Evolutionary conservation across 225 moss, liverwort and hornwort species (phyloP).

Genomic region (Pleurozium schreberi): DNA sequence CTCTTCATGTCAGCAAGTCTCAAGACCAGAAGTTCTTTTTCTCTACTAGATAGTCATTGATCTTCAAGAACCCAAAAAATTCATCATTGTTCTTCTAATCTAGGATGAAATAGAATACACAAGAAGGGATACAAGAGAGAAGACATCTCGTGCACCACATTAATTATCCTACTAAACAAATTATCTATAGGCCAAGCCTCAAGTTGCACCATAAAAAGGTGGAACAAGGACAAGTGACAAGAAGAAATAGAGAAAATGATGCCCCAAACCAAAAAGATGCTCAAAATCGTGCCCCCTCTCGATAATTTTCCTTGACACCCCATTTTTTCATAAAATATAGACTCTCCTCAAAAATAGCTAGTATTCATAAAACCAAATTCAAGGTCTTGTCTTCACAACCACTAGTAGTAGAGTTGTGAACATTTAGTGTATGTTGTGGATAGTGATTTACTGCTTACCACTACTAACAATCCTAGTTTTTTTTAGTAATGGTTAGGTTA

Average conservation of each 20-base stretch:
- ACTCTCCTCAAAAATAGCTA: not conserved
- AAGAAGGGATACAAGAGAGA: not conserved
- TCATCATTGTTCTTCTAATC: not conserved
- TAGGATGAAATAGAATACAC: not conserved
- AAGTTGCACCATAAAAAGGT: not conserved
- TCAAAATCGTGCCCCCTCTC: not conserved
- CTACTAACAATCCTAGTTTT: no score
- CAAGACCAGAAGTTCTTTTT: not conserved
- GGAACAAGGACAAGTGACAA: not conserved
- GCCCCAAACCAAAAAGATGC: not conserved
- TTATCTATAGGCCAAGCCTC: not conserved
- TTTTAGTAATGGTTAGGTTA: no score
- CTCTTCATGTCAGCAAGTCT: not conserved
- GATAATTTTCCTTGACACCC: not conserved
- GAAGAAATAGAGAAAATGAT: not conserved
- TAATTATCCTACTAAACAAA: not conserved
- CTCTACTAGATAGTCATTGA: not conserved
- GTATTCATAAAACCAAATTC: not conserved
- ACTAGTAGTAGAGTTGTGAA: not conserved
- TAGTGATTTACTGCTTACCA: not conserved
- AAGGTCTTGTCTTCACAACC: not conserved
- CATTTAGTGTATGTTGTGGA: not conserved
- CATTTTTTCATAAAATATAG: not conserved
- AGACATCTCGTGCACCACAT: not conserved
- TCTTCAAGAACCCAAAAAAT: not conserved